Percentiles rank a stretch among this genome's conserved stretches.
These are phyloP conservation scores for Cutaneotrichosporon spelunceum DNA, from an alignment of 1,284 basidiomycete species.

Conservation along the genomic window DNA sequence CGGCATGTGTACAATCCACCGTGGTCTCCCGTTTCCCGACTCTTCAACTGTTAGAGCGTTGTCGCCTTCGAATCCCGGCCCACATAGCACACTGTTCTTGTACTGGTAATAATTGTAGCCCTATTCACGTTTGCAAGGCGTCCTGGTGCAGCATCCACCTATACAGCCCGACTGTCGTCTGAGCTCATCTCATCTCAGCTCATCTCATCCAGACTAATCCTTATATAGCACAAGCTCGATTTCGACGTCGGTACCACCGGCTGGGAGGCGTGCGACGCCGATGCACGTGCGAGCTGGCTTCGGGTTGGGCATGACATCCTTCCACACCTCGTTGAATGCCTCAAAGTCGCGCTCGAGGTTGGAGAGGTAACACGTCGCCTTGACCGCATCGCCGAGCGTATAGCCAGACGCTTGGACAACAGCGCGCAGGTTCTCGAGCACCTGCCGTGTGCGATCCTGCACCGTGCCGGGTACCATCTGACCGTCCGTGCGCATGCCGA, in stretches of 20 bases:
- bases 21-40: no score
- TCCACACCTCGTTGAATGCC: constrained; percentile 45
- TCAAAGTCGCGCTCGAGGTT: constrained; percentile 42
- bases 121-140: no score
- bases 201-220: constrained; percentile 12
- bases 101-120: no score
- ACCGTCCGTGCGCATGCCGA: constrained; percentile 43
- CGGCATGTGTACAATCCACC: no score
- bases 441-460: constrained; percentile 42
- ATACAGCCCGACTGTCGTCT: no score
- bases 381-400: constrained; percentile 39
- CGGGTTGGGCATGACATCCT: constrained; percentile 48
- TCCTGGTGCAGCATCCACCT: no score
- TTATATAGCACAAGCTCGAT: constrained; percentile 62
- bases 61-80: no score
- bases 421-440: constrained; percentile 44
- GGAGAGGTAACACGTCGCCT: constrained; percentile 47
- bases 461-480: constrained; percentile 46
- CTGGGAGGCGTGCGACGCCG: constrained; percentile 61
- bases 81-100: no score
- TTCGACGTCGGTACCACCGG: constrained; percentile 61
- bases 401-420: constrained; percentile 39
- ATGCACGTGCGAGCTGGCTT: constrained; percentile 66
- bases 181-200: background rate
- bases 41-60: no score